phyloP scores from a whole-genome alignment of 495 filamentous ascomycete genomes.

The Talaromyces thailandensis region DNA sequence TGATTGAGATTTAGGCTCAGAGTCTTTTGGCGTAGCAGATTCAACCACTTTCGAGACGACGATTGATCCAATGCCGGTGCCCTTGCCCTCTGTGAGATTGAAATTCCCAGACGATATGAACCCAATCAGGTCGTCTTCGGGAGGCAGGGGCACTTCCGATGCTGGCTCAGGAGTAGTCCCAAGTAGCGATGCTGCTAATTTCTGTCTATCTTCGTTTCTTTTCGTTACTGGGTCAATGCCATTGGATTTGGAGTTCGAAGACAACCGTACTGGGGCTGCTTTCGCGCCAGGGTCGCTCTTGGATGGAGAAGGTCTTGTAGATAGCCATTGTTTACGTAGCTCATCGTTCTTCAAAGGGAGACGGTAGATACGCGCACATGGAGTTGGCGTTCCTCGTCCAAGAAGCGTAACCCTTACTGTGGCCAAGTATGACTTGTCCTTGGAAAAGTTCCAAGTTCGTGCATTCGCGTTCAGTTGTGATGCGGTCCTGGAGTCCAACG shows the following conservation, averaged over 20 bases:
- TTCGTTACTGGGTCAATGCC: conserved; percentile 6
- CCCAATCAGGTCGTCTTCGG: conserved; percentile 72
- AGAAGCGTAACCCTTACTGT: conserved; percentile 52
- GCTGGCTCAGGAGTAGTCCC: conserved; percentile 21
- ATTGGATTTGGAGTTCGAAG: conserved; percentile 4
- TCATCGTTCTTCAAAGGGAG: conserved; percentile 42
- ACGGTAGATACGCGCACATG: conserved; percentile 65
- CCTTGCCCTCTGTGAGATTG: conserved; percentile 67
- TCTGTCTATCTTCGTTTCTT: conserved; percentile 37
- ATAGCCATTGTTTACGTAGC: conserved; percentile 47
- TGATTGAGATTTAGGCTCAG: too few species aligned
- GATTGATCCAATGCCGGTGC: conserved; percentile 67
- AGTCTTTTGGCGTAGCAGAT: background rate
- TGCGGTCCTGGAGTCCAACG: conserved; percentile 9
- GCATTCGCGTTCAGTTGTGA: conserved; percentile 12
- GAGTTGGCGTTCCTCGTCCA: conserved; percentile 47
- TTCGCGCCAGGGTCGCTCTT: background rate
- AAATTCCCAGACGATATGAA: conserved; percentile 87
- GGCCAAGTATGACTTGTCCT: conserved; percentile 30
- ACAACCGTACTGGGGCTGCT: conserved; percentile 10
- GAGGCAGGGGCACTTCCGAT: conserved; percentile 60
- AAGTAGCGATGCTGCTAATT: conserved; percentile 45
- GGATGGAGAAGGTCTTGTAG: background rate
- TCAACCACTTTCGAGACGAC: conserved; percentile 45
- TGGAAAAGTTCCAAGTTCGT: conserved; percentile 15